Percentiles rank a stretch among this genome's conserved stretches.
These are phyloP conservation scores for Saccharomycopsis fodiens DNA, from an alignment of 805 yeast genomes.

Conservation along the genomic window DNA sequence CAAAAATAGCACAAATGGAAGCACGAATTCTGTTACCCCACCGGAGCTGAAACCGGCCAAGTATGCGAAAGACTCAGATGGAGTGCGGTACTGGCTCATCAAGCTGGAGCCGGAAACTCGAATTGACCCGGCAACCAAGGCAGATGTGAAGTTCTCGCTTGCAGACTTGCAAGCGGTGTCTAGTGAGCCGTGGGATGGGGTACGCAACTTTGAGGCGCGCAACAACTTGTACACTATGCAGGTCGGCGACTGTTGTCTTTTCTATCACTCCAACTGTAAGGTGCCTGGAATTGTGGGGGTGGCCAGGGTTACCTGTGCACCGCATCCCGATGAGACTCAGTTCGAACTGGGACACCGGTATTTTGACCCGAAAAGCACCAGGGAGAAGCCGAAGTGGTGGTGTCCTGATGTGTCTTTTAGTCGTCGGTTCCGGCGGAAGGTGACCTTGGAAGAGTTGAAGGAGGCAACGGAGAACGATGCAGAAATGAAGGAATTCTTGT, in stretches of 20 bases:
- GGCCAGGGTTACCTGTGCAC: slow-evolving; percentile 30
- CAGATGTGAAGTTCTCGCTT: slow-evolving; percentile 42
- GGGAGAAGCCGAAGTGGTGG: slow-evolving; percentile 46
- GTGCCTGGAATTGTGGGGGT: slow-evolving; percentile 50
- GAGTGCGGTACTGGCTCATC: slow-evolving; percentile 41
- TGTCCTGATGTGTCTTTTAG: slow-evolving; percentile 43
- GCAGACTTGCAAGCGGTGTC: slow-evolving; percentile 33
- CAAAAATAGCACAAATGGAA: no score
- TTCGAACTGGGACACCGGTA: slow-evolving; percentile 37
- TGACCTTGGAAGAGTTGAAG: slow-evolving; percentile 35
- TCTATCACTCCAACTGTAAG: slow-evolving; percentile 50
- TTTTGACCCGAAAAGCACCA: slow-evolving; percentile 39
- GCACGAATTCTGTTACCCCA: slow-evolving; percentile 10
- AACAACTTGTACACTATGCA: slow-evolving; percentile 43
- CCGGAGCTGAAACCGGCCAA: slow-evolving; percentile 32
- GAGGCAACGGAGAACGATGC: slow-evolving; percentile 28
- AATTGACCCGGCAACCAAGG: slow-evolving; percentile 38
- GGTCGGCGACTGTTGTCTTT: slow-evolving; percentile 39
- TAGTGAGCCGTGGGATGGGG: slow-evolving; percentile 52
- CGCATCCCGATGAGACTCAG: slow-evolving; percentile 35
- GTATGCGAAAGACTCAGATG: slow-evolving; percentile 25
- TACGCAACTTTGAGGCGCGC: slow-evolving; percentile 49
- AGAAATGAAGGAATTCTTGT: slow-evolving; percentile 25
- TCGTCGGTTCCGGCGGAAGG: slow-evolving; percentile 36
- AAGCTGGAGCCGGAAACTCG: slow-evolving; percentile 49